These are phyloP conservation scores for Aspergillus phoenicis DNA, from an alignment of 2,329 filamentous ascomycete species.

Conservation along the genomic window DNA sequence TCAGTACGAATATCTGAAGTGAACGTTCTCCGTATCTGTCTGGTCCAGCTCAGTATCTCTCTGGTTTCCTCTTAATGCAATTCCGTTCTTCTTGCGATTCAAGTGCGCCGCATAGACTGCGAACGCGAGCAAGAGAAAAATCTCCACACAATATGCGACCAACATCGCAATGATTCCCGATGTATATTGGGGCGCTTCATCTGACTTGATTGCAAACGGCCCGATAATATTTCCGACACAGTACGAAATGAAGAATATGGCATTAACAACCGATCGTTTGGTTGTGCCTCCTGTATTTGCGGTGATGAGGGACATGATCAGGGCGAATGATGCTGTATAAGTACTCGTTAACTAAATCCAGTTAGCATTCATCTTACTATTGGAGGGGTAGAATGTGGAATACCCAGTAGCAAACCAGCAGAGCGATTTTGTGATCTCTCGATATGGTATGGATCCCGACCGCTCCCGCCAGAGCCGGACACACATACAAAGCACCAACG, in stretches of 20 bases:
- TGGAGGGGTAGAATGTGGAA: background rate
- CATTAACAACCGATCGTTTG: slow-evolving; percentile 18
- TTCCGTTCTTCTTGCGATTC: background rate
- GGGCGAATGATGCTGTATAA: slow-evolving; percentile 1
- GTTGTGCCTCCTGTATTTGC: slow-evolving; percentile 19
- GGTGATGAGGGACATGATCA: slow-evolving; percentile 2
- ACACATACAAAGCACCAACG: background rate
- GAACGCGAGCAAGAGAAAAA: background rate
- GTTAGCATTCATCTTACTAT: background rate
- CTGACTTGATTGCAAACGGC: slow-evolving; percentile 19
- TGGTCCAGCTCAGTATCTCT: background rate
- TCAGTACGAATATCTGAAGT: background rate
- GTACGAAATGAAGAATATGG: slow-evolving; percentile 20
- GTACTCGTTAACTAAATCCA: background rate
- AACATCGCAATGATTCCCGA: background rate
- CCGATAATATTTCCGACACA: slow-evolving; percentile 23
- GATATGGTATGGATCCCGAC: background rate
- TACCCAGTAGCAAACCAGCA: background rate
- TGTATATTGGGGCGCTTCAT: slow-evolving; percentile 19
- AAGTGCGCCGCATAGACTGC: background rate
- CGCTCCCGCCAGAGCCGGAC: background rate
- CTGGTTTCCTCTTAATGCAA: too few species aligned
- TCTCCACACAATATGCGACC: background rate
- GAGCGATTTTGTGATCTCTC: background rate
- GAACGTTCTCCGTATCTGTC: background rate